Evolutionary conservation across 2,329 filamentous ascomycete species (phyloP), one percentile per base, ranked within the genome.

Genomic region (Xylaria sp.): DNA sequence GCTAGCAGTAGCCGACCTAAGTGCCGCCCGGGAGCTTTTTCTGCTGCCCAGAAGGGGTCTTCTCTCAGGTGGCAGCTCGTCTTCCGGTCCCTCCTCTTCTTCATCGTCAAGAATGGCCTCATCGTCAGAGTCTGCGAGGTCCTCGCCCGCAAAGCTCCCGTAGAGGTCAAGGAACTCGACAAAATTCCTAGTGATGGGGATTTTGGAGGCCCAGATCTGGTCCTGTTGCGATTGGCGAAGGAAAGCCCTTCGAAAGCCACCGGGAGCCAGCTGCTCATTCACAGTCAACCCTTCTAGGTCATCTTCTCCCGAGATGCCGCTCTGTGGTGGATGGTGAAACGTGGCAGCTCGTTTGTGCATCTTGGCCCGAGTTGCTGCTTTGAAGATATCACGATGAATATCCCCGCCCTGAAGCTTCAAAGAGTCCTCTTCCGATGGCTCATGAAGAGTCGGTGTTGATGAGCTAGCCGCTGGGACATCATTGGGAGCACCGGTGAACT

Each of bases 341-440:
- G 91, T 93, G 61, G 86, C 86, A 18, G 91, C 84, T 69, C 91
- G 86, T 74, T 81, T 72, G 81, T 82, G 77, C 79, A 81, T 73
- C 75, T 85, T 78, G 77, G 79, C 80, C 45, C 88, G 83, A 18
- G 89, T 88, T 69, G 90, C 88, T 73, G 93, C 89, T 76, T 88
- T 91, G 84, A 92, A 94, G 39, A 94, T 86, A 74, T 93, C 90
- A 39, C 92, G 89, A 76, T 94, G 91, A 25, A 94, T 90, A 74
- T 94, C 92, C 46, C 92, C 92, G 60, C 92, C 92, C 75, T 91
- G 91, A 3, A 94, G 83, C 66, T 84, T 87, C 61, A 94, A 81
- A 0, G 92, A 94, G 1, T 91, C 93, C 67, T 90, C 87, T 52
- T 73, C 69, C n/a, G 70, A 60, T 56, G 71, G 76, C 23, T 75